Conservation (phyloP, 192 early-diverging fungal species). For the Umbelopsis sp. region DNA sequence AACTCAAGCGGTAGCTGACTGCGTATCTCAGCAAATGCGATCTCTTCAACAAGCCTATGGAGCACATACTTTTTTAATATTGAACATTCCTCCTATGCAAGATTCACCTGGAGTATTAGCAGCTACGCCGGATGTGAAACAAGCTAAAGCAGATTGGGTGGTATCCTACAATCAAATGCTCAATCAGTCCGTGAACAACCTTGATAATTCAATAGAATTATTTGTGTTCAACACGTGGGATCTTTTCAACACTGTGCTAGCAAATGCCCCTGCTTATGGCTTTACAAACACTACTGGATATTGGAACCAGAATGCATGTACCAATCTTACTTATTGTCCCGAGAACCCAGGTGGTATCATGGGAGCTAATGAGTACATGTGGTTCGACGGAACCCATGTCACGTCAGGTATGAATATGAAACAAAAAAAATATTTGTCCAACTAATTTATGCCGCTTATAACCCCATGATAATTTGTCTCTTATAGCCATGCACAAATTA, state of each 20-base stretch:
- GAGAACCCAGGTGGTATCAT: slow-evolving; percentile 7
- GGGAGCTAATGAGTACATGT: slow-evolving; percentile 28
- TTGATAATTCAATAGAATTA: slow-evolving; percentile 11
- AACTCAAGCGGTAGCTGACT: background rate
- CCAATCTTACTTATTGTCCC: slow-evolving; percentile 19
- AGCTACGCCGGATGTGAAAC: background rate
- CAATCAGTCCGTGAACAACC: slow-evolving; percentile 19
- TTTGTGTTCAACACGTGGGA: slow-evolving; percentile 26
- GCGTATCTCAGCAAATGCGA: slow-evolving; percentile 4
- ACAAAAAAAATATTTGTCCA: background rate
- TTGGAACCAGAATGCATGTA: slow-evolving; percentile 17
- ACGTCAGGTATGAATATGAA: slow-evolving; percentile 30
- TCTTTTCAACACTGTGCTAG: slow-evolving; percentile 28
- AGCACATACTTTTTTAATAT: background rate
- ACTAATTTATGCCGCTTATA: background rate
- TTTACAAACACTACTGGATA: slow-evolving; percentile 28
- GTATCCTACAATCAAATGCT: slow-evolving; percentile 19
- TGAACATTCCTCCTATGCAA: slow-evolving; percentile 12
- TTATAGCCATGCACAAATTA: slow-evolving; percentile 22
- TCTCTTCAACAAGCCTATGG: slow-evolving; percentile 7
- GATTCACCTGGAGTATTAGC: background rate
- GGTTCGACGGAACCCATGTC: slow-evolving; percentile 42
- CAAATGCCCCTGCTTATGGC: slow-evolving; percentile 29
- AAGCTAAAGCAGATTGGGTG: slow-evolving; percentile 5
- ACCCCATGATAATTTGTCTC: background rate